Evolutionary conservation across 148 eudicot species (phyloP).

Genomic region (Mesembryanthemum crystallinum): DNA sequence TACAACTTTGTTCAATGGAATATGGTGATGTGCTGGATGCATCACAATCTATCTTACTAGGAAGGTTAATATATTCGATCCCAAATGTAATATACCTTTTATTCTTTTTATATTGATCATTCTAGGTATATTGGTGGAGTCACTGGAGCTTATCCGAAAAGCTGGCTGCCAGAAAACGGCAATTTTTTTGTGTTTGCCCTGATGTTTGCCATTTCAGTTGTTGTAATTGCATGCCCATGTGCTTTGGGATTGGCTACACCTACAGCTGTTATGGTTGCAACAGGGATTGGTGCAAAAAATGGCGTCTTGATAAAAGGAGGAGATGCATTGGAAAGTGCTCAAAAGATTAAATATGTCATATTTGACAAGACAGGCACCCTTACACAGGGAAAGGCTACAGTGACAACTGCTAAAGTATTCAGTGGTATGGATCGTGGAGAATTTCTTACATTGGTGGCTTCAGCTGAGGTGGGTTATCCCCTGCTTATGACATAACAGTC

Average conservation of each 20-base stretch:
- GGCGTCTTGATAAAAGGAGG: constrained; percentile 97
- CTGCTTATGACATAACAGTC: neutral
- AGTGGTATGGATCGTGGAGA: constrained; percentile 86
- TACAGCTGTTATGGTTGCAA: constrained; percentile 98
- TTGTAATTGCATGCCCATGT: constrained; percentile 97
- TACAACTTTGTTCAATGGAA: constrained; percentile 8
- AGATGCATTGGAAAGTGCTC: constrained; percentile 96
- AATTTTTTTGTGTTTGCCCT: constrained; percentile 86
- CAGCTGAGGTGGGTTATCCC: constrained; percentile 75
- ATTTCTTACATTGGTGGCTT: constrained; percentile 91
- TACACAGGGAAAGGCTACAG: constrained; percentile 92
- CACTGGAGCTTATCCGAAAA: constrained; percentile 61
- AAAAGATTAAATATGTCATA: constrained; percentile 76
- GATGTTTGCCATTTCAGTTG: constrained; percentile 95
- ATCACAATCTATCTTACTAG: neutral
- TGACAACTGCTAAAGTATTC: constrained; percentile 72
- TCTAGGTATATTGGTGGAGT: constrained; percentile 78
- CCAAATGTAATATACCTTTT: neutral
- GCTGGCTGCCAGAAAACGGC: constrained; percentile 84
- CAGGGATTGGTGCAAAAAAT: constrained; percentile 95
- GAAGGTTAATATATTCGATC: too few relatives aligned
- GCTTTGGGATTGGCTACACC: constrained; percentile 99
- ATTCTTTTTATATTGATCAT: neutral
- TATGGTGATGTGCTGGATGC: neutral
- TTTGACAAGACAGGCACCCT: constrained; percentile 98